Percentiles rank a stretch among this genome's conserved stretches.
phyloP scores from a whole-genome alignment of 2,329 filamentous ascomycete species.

The Tolypocladium tundrense region DNA sequence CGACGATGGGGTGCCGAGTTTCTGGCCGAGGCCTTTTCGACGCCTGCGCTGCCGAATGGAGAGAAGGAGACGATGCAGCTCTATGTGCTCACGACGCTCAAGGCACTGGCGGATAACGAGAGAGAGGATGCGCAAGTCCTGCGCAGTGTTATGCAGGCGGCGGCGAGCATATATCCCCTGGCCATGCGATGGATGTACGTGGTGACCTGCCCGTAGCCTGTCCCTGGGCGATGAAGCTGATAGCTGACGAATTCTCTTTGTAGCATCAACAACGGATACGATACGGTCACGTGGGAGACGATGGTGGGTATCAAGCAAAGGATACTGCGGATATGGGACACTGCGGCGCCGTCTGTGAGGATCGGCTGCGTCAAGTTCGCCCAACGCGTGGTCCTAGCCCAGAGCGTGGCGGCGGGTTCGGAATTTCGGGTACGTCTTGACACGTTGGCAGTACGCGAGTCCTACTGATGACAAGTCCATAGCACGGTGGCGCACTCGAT shows the following conservation, averaged over 20 bases:
- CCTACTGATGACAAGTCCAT: slow-evolving; percentile 12
- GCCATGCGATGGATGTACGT: slow-evolving; percentile 93
- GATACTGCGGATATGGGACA: slow-evolving; percentile 83
- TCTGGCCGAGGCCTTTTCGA: slow-evolving; percentile 89
- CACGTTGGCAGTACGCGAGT: background rate
- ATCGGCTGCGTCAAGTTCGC: slow-evolving; percentile 98
- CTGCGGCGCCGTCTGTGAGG: slow-evolving; percentile 61
- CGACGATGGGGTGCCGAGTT: slow-evolving; percentile 96
- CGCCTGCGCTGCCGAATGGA: slow-evolving; percentile 65
- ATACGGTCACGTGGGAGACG: slow-evolving; percentile 73
- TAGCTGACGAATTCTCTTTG: slow-evolving; percentile 13
- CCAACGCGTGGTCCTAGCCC: slow-evolving; percentile 83
- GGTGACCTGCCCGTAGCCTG: background rate
- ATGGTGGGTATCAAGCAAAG: slow-evolving; percentile 83
- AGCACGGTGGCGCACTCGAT: slow-evolving; percentile 48
- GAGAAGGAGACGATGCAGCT: slow-evolving; percentile 75
- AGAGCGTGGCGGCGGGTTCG: slow-evolving; percentile 71
- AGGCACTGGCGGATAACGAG: slow-evolving; percentile 58
- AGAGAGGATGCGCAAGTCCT: slow-evolving; percentile 71
- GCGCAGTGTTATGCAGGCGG: slow-evolving; percentile 77
- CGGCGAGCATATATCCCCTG: slow-evolving; percentile 86
- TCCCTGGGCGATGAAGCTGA: slow-evolving; percentile 5
- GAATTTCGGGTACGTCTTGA: slow-evolving; percentile 64
- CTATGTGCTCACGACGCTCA: slow-evolving; percentile 67
- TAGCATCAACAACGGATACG: slow-evolving; percentile 80